These are phyloP conservation scores for Colletotrichum magnum DNA, from an alignment of 2,329 filamentous ascomycete genomes.

Conservation along the genomic window DNA sequence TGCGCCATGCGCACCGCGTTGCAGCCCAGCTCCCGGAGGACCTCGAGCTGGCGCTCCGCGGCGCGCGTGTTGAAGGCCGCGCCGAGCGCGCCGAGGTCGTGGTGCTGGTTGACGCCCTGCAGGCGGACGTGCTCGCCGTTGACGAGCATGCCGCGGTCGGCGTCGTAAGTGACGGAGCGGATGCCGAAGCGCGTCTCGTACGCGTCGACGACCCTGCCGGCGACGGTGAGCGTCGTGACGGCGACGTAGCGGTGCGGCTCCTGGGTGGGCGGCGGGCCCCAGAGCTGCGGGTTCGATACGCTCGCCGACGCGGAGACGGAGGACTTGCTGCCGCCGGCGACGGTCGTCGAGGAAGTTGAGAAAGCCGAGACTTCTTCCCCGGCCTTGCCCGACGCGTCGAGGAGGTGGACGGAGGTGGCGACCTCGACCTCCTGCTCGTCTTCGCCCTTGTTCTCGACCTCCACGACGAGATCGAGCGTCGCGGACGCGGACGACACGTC, in stretches of 20 bases:
- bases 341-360: slow-evolving; percentile 44
- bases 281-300: slow-evolving; percentile 57
- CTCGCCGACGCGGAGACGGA: slow-evolving; percentile 50
- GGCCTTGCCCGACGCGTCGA: slow-evolving; percentile 51
- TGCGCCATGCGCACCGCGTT: slow-evolving; percentile 67
- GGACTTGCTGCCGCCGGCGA: slow-evolving; percentile 51
- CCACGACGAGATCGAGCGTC: slow-evolving; percentile 58
- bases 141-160: slow-evolving; percentile 58
- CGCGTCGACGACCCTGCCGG: slow-evolving; percentile 51
- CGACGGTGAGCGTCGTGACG: slow-evolving; percentile 54
- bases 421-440: slow-evolving; percentile 53
- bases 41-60: slow-evolving; percentile 62
- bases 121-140: slow-evolving; percentile 61
- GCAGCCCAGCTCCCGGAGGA: slow-evolving; percentile 63
- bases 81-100: slow-evolving; percentile 65
- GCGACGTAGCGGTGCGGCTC: slow-evolving; percentile 64
- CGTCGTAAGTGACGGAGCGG: slow-evolving; percentile 57
- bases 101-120: slow-evolving; percentile 65
- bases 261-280: slow-evolving; percentile 62
- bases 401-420: slow-evolving; percentile 55
- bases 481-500: slow-evolving; percentile 61
- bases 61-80: slow-evolving; percentile 65
- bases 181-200: slow-evolving; percentile 68
- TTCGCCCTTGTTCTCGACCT: slow-evolving; percentile 60
- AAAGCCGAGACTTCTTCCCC: slow-evolving; percentile 53